Conservation (phyloP, 129 eudicot species). For the Chrysanthemum seticuspe region DNA sequence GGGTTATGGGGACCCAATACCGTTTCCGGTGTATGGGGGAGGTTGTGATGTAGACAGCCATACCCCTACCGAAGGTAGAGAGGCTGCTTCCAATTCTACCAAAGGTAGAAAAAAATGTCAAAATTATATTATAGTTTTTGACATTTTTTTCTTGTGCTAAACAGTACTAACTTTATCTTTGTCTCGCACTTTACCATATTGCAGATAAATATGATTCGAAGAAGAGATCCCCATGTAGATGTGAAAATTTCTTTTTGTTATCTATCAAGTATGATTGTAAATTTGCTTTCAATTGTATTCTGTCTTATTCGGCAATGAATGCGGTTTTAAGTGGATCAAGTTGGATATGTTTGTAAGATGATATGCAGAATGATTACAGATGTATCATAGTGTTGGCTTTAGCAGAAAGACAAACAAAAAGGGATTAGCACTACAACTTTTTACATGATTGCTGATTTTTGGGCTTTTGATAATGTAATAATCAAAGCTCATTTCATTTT, state of each 20-base stretch:
- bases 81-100: too few relatives aligned
- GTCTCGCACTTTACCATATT: slow-evolving; percentile 1
- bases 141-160: neutral
- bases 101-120: too few relatives aligned
- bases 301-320: slow-evolving; percentile 28
- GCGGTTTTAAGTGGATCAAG: slow-evolving; percentile 4
- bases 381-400: slow-evolving; percentile 30
- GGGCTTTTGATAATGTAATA: slow-evolving; percentile 12
- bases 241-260: neutral
- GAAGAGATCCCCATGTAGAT: slow-evolving; percentile 10
- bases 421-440: slow-evolving; percentile 12
- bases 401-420: slow-evolving; percentile 26
- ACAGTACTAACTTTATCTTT: neutral
- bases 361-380: slow-evolving; percentile 28
- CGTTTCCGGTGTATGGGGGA: too few relatives aligned
- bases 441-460: slow-evolving; percentile 28
- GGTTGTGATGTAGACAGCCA: too few relatives aligned
- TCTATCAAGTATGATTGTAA: slow-evolving; percentile 28
- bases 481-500: neutral
- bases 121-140: too few relatives aligned
- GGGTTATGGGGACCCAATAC: too few relatives aligned
- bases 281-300: slow-evolving; percentile 27
- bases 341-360: slow-evolving; percentile 18
- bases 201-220: slow-evolving; percentile 24
- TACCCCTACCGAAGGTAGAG: too few relatives aligned